Evolutionary conservation across 192 early-diverging fungal species (phyloP), one percentile per base, ranked within the genome.

Genomic region (Coemansia erecta): DNA sequence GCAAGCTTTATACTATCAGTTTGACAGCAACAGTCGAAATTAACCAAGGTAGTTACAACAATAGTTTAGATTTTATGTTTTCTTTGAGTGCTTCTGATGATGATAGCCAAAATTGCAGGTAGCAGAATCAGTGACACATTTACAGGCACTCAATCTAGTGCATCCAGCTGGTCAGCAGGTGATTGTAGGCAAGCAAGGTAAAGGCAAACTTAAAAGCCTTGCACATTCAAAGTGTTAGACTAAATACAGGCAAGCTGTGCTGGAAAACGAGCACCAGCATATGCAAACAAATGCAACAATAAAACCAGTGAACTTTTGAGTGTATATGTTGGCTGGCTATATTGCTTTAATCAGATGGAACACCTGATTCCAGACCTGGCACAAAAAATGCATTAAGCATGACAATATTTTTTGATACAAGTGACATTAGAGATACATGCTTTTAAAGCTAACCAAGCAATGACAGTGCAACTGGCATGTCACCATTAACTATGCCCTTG

Each of bases 101-200:
- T 8, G 80, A 72, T 47, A 95, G 61, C 58, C 87, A 89, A 49
- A 91, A 60, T 3, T n/a, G n/a, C n/a, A n/a, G n/a, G n/a, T n/a
- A n/a, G n/a, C n/a, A n/a, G n/a, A n/a, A n/a, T n/a, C n/a, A 83
- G 74, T 91, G 68, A 89, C 90, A 94, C 21, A 92, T 65, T 0
- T 90, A 92, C 26, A 91, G 46, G 0, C 52, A 45, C 76, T 94
- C 91, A 11, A 97, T 68, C 70, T 92, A 85, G 17, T 62, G 70
- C 8, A 87, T 80, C 53, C 94, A 84, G 19, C 82, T 66, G 0
- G 80, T 52, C n/a, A 89, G 81, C 48, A 92, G 70, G 19, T 65
- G 68, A 28, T 90, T 83, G 54, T 78, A 60, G 26, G 67, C n/a
- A 23, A 48, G 39, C 39, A 15, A 47, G 18, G n/a, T n/a, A n/a